phyloP scores from a whole-genome alignment of 148 eudicot species.

The Rhododendron simsii region DNA sequence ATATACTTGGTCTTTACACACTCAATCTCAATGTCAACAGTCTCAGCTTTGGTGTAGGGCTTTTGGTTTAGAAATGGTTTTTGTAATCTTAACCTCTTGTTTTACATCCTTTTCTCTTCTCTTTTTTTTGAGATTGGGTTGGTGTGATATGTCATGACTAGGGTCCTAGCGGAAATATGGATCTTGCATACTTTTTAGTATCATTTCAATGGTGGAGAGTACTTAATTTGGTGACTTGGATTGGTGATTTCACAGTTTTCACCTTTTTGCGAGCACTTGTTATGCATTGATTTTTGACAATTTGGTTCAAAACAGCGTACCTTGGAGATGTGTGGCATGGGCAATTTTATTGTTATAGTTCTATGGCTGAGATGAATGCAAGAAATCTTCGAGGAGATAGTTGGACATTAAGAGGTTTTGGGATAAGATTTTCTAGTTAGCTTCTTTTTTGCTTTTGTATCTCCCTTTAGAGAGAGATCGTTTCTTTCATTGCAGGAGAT shows the following conservation, averaged over 20 bases:
- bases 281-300: background rate
- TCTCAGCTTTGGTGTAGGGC: background rate
- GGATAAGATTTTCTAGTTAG: background rate
- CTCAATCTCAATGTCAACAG: background rate
- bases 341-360: background rate
- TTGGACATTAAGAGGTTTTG: background rate
- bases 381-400: background rate
- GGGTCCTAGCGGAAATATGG: background rate
- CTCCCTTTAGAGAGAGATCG: background rate
- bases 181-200: background rate
- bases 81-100: background rate
- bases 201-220: background rate
- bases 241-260: background rate
- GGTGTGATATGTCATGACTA: background rate
- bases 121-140: background rate
- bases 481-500: background rate
- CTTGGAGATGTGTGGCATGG: background rate
- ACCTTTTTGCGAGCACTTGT: background rate
- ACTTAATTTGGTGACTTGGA: background rate
- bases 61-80: background rate
- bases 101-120: background rate
- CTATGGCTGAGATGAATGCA: background rate
- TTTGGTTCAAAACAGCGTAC: background rate
- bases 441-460: background rate
- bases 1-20: background rate